A percentile compares a stretch with the other conserved stretches of the same genome.
Evolutionary conservation across 2,329 filamentous ascomycete genomes (phyloP).

Genomic region (Fusarium torulosum): DNA sequence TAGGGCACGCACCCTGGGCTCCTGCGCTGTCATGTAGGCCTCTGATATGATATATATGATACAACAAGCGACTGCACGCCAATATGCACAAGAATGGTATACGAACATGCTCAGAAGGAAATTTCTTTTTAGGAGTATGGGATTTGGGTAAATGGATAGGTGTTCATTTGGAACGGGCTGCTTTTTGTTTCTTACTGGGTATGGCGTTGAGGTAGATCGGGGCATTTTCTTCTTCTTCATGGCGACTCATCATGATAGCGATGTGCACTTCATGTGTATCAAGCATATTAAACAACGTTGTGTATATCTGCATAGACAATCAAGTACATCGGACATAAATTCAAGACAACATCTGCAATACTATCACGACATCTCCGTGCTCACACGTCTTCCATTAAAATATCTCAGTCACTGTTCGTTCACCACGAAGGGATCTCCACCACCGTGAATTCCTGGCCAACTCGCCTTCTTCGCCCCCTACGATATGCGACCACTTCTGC

Average conservation of each 20-base stretch:
- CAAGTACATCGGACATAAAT: slow-evolving; percentile 24
- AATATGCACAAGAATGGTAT: slow-evolving; percentile 6
- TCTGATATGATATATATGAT: slow-evolving; percentile 7
- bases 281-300: slow-evolving; percentile 16
- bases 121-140: slow-evolving; percentile 8
- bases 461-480: slow-evolving; percentile 49
- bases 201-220: slow-evolving; percentile 44
- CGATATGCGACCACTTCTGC: slow-evolving; percentile 47
- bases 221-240: slow-evolving; percentile 19
- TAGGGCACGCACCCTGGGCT: slow-evolving; percentile 72
- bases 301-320: slow-evolving; percentile 38
- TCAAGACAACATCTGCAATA: slow-evolving; percentile 12
- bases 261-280: slow-evolving; percentile 19
- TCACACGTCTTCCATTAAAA: slow-evolving; percentile 8
- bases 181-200: slow-evolving; percentile 16
- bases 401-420: slow-evolving; percentile 39
- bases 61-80: slow-evolving; percentile 1
- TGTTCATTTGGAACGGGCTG: slow-evolving; percentile 20
- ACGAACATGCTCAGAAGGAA: slow-evolving; percentile 12
- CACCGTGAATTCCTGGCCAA: slow-evolving; percentile 48
- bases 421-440: slow-evolving; percentile 49
- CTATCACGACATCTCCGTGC: background rate
- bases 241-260: slow-evolving; percentile 10
- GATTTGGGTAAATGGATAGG: slow-evolving; percentile 19
- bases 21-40: slow-evolving; percentile 73